These are phyloP conservation scores for Naganishia liquefaciens DNA, from an alignment of 1,284 basidiomycete genomes.

Conservation along the genomic window DNA sequence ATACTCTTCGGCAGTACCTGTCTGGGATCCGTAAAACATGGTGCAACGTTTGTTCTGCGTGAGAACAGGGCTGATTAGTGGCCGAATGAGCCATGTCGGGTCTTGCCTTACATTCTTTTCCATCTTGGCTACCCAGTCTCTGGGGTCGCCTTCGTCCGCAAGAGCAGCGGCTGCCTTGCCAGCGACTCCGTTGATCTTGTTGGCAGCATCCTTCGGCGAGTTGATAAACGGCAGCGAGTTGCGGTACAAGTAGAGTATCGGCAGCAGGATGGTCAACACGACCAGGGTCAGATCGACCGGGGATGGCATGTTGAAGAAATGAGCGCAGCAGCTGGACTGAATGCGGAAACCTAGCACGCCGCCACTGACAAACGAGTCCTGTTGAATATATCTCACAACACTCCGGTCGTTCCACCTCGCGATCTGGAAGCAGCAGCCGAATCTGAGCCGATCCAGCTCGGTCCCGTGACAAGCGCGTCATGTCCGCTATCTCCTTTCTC, in stretches of 20 bases:
- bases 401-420: slow-evolving; percentile 11
- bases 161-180: slow-evolving; percentile 39
- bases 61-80: slow-evolving; percentile 7
- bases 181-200: slow-evolving; percentile 17
- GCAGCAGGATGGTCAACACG: slow-evolving; percentile 45
- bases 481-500: slow-evolving; percentile 9
- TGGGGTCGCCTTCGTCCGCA: slow-evolving; percentile 73
- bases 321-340: not conserved
- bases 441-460: not conserved
- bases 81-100: not conserved
- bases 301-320: slow-evolving; percentile 42
- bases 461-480: slow-evolving; percentile 1
- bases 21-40: slow-evolving; percentile 96
- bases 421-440: not conserved
- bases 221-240: slow-evolving; percentile 49
- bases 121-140: slow-evolving; percentile 89
- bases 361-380: not conserved
- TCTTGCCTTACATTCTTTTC: slow-evolving; percentile 70
- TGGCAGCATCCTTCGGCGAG: slow-evolving; percentile 19
- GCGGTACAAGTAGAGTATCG: slow-evolving; percentile 48
- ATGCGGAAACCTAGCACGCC: not conserved
- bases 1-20: slow-evolving; percentile 94
- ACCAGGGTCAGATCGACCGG: slow-evolving; percentile 48
- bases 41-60: slow-evolving; percentile 86
- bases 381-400: not conserved